Percentiles rank a stretch among this genome's conserved stretches.
Conservation (phyloP, 306 rosid species). For the Astragalus membranaceus region DNA sequence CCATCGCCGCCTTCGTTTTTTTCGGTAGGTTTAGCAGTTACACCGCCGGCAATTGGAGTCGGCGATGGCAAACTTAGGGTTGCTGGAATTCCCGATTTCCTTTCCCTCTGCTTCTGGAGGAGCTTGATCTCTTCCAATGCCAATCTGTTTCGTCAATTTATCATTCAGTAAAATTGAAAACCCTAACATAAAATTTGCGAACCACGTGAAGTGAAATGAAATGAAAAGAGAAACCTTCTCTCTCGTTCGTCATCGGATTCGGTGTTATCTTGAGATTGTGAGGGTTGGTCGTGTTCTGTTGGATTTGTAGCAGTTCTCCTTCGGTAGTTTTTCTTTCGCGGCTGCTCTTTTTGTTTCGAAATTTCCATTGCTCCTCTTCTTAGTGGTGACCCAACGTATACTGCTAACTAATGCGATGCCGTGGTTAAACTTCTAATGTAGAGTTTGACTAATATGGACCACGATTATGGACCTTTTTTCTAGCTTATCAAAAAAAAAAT, state of each 20-base stretch:
- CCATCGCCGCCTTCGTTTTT: constrained; percentile 39
- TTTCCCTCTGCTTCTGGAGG: constrained; percentile 86
- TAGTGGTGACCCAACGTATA: too few relatives aligned
- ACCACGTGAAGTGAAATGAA: neutral
- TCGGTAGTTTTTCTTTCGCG: constrained; percentile 55
- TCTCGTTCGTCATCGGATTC: constrained; percentile 62
- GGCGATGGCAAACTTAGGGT: constrained; percentile 29
- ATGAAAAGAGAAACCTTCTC: constrained; percentile 42
- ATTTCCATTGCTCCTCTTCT: constrained; percentile 23
- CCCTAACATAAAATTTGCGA: neutral
- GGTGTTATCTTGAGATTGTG: constrained; percentile 9
- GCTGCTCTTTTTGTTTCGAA: constrained; percentile 16
- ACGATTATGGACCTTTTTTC: too few relatives aligned
- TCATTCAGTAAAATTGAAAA: neutral
- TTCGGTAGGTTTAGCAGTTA: constrained; percentile 24
- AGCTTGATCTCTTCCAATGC: constrained; percentile 89
- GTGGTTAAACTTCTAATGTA: neutral
- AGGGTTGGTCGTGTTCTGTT: constrained; percentile 9
- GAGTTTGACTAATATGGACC: too few relatives aligned
- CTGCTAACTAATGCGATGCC: neutral
- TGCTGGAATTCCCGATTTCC: constrained; percentile 79
- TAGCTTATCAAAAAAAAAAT: too few relatives aligned
- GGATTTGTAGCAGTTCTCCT: constrained; percentile 44
- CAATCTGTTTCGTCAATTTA: constrained; percentile 36
- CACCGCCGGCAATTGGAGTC: constrained; percentile 14